Base-by-base conservation (phyloP, 2,329 filamentous ascomycete genomes). In the Colletotrichum nymphaeae region DNA sequence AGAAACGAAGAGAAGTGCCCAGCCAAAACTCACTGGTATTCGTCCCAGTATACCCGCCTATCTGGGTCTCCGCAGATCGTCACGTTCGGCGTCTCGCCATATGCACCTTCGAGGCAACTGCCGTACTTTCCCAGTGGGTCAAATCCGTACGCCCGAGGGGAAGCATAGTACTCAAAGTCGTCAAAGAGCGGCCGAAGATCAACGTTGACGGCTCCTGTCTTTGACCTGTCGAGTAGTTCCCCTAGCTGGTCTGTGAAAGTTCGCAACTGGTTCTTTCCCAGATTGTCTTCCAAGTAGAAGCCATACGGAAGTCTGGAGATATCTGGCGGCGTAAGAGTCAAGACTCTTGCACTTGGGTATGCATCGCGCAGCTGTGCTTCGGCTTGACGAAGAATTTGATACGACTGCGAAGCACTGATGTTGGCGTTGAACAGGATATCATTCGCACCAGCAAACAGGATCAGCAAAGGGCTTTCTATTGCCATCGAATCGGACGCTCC, bases 131-230 rank as follows among this genome's bases (percentile, higher is more conserved):
- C 67, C 22, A 73, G 49, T 14, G 56, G 59, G 7, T 32, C 30
- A 7, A 73, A 73, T 6, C 71, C 71, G 24, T 71, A 71, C 6
- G 35, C 6, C 16, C 14, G 19, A 9, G 71, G 71, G 9, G 60
- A 22, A 8, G 71, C 67, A 32, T 73, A 71, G 14, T 73, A 73
- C 35, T 73, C 62, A 12, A 71, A 73, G 11, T 71, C 67, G 19
- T 73, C 60, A 14, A 70, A 73, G 5, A 73, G 67, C 28, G 46
- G 49, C 2, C 67, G 60, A 7, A 66, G 67, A 37, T 71, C 67
- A 0, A 73, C 19, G 28, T 63, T 70, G 14, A 53, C 60, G 3
- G 56, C 67, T 1, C 12, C 19, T 3, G 35, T 42, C 22, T 22
- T 22, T 8, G 60, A 52, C 22, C 26, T n/a, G 12, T 5, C 4